These are phyloP conservation scores for Fusarium sp. DNA, from an alignment of 2,329 filamentous ascomycete genomes.

Conservation along the genomic window DNA sequence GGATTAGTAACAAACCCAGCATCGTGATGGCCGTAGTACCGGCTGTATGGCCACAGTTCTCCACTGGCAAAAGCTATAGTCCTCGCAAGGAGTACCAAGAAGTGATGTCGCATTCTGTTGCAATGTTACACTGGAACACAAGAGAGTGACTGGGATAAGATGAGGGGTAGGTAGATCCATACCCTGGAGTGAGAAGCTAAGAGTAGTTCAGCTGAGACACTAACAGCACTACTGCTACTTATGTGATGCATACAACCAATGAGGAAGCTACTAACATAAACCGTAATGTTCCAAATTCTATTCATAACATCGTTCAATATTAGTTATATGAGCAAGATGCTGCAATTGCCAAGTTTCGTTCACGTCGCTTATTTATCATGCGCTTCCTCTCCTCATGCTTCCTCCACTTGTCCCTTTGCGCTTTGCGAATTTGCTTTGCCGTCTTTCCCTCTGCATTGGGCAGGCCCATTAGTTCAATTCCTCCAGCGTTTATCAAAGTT, in stretches of 20 bases:
- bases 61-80: fast-evolving
- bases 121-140: background rate
- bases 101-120: background rate
- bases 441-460: background rate
- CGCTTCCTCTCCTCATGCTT: background rate
- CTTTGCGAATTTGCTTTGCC: too few species aligned
- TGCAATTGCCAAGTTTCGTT: background rate
- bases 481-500: fast-evolving
- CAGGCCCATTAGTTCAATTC: fast-evolving
- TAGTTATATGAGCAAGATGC: background rate
- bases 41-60: background rate
- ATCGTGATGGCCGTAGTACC: background rate
- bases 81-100: fast-evolving
- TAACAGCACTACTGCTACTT: background rate
- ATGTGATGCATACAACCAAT: fast-evolving
- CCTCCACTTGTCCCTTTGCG: background rate
- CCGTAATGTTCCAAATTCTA: fast-evolving
- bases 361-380: fast-evolving
- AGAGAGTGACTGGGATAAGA: background rate
- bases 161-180: background rate
- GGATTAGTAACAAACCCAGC: background rate
- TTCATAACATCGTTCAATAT: too few species aligned
- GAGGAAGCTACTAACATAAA: fast-evolving
- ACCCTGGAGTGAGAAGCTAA: background rate
- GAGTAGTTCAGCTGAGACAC: background rate